Evolutionary conservation across 108 stramenopile genomes (phyloP).

Genomic region (Cylindrotheca fusiformis): DNA sequence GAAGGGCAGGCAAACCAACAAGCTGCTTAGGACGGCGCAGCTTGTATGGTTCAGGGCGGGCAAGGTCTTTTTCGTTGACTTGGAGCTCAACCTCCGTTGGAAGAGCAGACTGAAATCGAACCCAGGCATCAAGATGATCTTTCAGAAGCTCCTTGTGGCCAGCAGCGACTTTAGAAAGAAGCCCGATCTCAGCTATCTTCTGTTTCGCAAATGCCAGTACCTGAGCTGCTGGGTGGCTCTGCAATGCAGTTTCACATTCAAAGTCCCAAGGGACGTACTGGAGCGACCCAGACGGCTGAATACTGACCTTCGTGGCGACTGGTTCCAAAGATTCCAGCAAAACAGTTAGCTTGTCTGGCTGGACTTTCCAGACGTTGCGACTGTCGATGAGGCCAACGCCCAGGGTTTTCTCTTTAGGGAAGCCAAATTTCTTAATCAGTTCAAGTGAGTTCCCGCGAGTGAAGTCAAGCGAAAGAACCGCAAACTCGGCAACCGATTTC

Average conservation of each 20-base stretch:
- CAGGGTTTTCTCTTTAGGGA: constrained; percentile 41
- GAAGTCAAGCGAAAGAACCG: constrained; percentile 53
- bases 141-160: constrained; percentile 10
- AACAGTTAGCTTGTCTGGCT: constrained; percentile 17
- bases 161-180: constrained; percentile 19
- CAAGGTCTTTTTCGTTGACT: constrained; percentile 30
- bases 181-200: constrained; percentile 49
- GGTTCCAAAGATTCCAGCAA: constrained; percentile 7
- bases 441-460: constrained; percentile 46
- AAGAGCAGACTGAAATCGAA: background rate
- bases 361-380: constrained; percentile 51
- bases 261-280: constrained; percentile 56
- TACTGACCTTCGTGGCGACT: constrained; percentile 10
- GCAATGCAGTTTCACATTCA: constrained; percentile 30
- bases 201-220: constrained; percentile 55
- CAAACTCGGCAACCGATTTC: constrained; percentile 15
- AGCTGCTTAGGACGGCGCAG: constrained; percentile 46
- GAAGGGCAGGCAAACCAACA: constrained; percentile 42
- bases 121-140: constrained; percentile 19
- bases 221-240: constrained; percentile 26
- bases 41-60: constrained; percentile 34
- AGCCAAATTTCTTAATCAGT: constrained; percentile 38
- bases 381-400: constrained; percentile 56
- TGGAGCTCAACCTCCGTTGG: background rate
- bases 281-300: constrained; percentile 47